Percentiles rank a stretch among this genome's conserved stretches.
Evolutionary conservation across 2,329 filamentous ascomycete genomes (phyloP).

Genomic region (Didymosphaeria variabile): DNA sequence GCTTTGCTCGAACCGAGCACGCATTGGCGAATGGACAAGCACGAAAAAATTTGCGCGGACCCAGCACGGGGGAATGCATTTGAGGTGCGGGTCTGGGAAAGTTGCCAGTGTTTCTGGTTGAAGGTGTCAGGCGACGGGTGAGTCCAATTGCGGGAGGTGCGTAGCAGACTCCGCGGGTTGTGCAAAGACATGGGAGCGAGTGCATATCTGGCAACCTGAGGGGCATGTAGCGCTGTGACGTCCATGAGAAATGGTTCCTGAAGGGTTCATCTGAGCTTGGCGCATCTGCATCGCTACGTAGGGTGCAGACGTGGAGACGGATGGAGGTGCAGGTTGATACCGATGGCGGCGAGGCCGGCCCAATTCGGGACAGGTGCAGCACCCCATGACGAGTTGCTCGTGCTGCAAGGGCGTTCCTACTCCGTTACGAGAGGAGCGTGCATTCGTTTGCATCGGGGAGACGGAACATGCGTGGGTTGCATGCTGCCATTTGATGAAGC

Average conservation of each 20-base stretch:
- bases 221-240: conserved; percentile 1
- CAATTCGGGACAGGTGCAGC: conserved; percentile 19
- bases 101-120: conserved; percentile 22
- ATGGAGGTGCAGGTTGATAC: conserved; percentile 10
- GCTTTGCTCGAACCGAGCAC: conserved; percentile 30
- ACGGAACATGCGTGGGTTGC: conserved; percentile 35
- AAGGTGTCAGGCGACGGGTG: conserved; percentile 25
- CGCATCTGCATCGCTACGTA: conserved; percentile 24
- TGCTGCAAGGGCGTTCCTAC: conserved; percentile 28
- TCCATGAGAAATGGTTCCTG: conserved; percentile 10
- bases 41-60: conserved; percentile 29
- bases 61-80: conserved; percentile 35
- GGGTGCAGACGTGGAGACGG: conserved; percentile 21
- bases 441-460: conserved; percentile 38
- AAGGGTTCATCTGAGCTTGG: conserved; percentile 24
- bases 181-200: conserved; percentile 20
- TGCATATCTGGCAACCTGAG: background rate
- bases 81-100: conserved; percentile 25
- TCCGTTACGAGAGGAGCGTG: conserved; percentile 21
- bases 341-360: conserved; percentile 25
- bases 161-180: conserved; percentile 17
- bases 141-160: conserved; percentile 20
- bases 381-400: conserved; percentile 30
- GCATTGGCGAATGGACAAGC: conserved; percentile 22
- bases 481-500: conserved; percentile 26